phyloP scores from a whole-genome alignment of 2,329 filamentous ascomycete genomes.

The Trichoderma endophyticum region DNA sequence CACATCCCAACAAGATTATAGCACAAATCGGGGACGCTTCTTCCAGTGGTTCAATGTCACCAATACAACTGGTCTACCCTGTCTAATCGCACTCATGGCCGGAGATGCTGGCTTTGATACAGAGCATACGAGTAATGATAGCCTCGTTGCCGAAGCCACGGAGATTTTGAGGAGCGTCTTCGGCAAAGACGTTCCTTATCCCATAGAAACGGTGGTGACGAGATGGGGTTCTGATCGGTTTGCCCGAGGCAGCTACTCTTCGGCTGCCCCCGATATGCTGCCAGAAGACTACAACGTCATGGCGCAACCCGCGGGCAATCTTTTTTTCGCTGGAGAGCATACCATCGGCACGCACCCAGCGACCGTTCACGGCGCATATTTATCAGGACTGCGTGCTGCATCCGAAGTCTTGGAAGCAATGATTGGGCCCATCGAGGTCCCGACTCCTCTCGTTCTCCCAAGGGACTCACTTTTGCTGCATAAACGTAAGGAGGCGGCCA shows the following conservation, averaged over 20 bases:
- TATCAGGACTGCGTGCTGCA: constrained; percentile 87
- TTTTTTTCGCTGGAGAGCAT: constrained; percentile 95
- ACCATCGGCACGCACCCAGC: constrained; percentile 95
- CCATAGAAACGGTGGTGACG: constrained; percentile 83
- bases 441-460: constrained; percentile 69
- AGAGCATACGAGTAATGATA: constrained; percentile 70
- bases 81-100: constrained; percentile 89
- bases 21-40: constrained; percentile 77
- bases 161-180: constrained; percentile 76
- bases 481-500: constrained; percentile 55
- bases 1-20: constrained; percentile 75
- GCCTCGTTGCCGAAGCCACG: constrained; percentile 77
- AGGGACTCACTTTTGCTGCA: constrained; percentile 50
- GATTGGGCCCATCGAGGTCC: constrained; percentile 76
- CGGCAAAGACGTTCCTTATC: constrained; percentile 65
- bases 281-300: constrained; percentile 90
- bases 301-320: constrained; percentile 77
- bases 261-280: constrained; percentile 76
- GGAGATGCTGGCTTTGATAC: constrained; percentile 89
- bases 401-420: constrained; percentile 79
- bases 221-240: constrained; percentile 90
- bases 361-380: constrained; percentile 93
- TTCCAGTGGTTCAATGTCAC: constrained; percentile 98
- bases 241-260: constrained; percentile 93
- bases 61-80: constrained; percentile 82